Evolutionary conservation across 371 early-diverging fungal species (phyloP).

Genomic region (Actinomortierella ambigua): DNA sequence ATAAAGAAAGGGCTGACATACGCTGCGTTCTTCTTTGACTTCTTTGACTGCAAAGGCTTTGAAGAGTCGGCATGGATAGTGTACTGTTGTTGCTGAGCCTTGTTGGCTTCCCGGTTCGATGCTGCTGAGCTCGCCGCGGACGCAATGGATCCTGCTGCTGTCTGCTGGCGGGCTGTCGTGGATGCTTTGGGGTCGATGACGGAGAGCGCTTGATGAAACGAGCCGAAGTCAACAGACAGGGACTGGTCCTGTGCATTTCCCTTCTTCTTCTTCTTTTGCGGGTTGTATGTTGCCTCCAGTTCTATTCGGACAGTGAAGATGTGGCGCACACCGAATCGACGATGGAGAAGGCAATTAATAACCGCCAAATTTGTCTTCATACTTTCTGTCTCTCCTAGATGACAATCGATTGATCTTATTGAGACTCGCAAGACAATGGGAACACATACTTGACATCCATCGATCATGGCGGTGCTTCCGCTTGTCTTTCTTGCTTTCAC

Average conservation of each 20-base stretch:
- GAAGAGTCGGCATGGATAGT: constrained; percentile 40
- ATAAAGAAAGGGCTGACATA: constrained; percentile 35
- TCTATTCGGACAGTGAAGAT: constrained; percentile 40
- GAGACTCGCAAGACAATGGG: background rate
- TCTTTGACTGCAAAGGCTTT: constrained; percentile 48
- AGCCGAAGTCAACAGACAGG: constrained; percentile 48
- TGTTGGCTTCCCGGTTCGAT: constrained; percentile 11
- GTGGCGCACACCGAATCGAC: too few relatives aligned
- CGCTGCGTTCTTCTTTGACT: constrained; percentile 59
- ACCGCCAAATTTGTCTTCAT: too few relatives aligned
- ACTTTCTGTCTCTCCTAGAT: background rate
- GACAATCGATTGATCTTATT: background rate
- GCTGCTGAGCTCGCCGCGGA: constrained; percentile 35
- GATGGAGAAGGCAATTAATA: too few relatives aligned
- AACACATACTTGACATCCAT: constrained; percentile 59
- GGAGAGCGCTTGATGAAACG: constrained; percentile 43
- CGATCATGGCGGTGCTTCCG: constrained; percentile 61
- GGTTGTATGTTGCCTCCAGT: constrained; percentile 56
- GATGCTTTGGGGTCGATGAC: constrained; percentile 34
- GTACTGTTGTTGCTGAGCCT: constrained; percentile 34
- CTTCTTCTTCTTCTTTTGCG: constrained; percentile 53
- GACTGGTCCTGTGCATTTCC: constrained; percentile 46
- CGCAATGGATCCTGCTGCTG: constrained; percentile 23
- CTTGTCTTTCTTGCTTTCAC: constrained; percentile 51
- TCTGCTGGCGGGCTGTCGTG: constrained; percentile 15